phyloP scores from a whole-genome alignment of 441 rosid species.

The Pelargonium exstipulatum region DNA sequence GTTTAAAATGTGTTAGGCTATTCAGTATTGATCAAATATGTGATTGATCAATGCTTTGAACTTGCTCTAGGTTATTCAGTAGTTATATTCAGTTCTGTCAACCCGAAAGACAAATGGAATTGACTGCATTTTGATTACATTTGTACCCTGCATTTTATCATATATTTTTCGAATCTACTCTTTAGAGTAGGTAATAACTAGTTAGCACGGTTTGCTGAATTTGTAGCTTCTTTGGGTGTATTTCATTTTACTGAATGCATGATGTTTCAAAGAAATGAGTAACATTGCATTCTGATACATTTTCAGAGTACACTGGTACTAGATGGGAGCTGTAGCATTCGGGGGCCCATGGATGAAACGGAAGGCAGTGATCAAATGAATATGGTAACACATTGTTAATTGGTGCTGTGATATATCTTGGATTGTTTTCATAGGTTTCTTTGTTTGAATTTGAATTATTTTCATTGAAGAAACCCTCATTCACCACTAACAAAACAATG shows the following conservation, averaged over 20 bases:
- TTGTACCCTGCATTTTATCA: slow-evolving; percentile 6
- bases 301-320: slow-evolving; percentile 13
- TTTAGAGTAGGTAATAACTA: background rate
- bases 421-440: background rate
- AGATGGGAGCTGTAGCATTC: slow-evolving; percentile 3
- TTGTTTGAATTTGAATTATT: background rate
- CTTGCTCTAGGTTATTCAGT: background rate
- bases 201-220: slow-evolving; percentile 1
- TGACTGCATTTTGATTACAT: background rate
- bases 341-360: slow-evolving; percentile 18
- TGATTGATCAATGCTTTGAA: background rate
- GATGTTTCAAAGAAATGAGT: background rate
- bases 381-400: slow-evolving; percentile 18
- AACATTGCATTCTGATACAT: background rate
- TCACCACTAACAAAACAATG: background rate
- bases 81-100: background rate
- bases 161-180: background rate
- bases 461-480: slow-evolving; percentile 5
- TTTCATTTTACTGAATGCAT: background rate
- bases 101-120: background rate
- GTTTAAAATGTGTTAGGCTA: too few relatives aligned
- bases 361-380: slow-evolving; percentile 4
- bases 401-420: background rate
- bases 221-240: background rate
- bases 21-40: too few relatives aligned